Evolutionary conservation across 352 stramenopile genomes (phyloP).

Genomic region (Globisporangium iwayamae): DNA sequence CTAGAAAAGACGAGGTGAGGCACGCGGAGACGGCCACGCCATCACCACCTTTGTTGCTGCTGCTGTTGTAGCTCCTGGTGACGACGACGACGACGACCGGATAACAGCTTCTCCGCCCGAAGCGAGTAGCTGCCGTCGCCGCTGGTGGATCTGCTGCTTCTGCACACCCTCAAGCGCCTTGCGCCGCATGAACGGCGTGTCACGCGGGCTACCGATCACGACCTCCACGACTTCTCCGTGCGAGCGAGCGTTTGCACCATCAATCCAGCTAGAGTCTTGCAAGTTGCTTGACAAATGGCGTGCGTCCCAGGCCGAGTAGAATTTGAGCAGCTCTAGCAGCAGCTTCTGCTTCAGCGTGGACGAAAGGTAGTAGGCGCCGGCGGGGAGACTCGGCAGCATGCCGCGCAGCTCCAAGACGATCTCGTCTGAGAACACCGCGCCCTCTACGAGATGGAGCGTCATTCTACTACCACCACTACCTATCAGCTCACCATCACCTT

Average conservation of each 20-base stretch:
- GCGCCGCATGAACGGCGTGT: slow-evolving; percentile 65
- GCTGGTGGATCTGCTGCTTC: slow-evolving; percentile 24
- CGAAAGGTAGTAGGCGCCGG: slow-evolving; percentile 48
- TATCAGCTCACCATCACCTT: not conserved
- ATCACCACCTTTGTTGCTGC: not conserved
- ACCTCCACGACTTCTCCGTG: slow-evolving; percentile 29
- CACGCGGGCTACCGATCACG: slow-evolving; percentile 50
- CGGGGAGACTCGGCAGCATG: slow-evolving; percentile 43
- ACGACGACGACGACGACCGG: slow-evolving; percentile 13
- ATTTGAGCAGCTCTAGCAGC: slow-evolving; percentile 49
- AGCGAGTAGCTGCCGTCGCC: slow-evolving; percentile 35
- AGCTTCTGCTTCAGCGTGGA: slow-evolving; percentile 36
- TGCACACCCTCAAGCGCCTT: slow-evolving; percentile 58
- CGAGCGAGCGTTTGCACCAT: slow-evolving; percentile 7
- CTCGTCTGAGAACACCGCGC: slow-evolving; percentile 33
- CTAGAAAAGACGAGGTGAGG: not conserved
- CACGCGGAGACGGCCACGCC: slow-evolving; percentile 8
- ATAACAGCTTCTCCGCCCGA: slow-evolving; percentile 40
- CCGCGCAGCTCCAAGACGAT: slow-evolving; percentile 47
- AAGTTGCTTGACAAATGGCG: slow-evolving; percentile 2
- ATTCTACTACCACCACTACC: no score
- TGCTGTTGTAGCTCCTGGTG: not conserved
- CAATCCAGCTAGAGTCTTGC: not conserved
- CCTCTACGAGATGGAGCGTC: slow-evolving; percentile 37
- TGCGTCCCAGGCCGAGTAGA: slow-evolving; percentile 37